Conservation (phyloP, 2,329 filamentous ascomycete species). For the Rhynchosporium secalis region DNA sequence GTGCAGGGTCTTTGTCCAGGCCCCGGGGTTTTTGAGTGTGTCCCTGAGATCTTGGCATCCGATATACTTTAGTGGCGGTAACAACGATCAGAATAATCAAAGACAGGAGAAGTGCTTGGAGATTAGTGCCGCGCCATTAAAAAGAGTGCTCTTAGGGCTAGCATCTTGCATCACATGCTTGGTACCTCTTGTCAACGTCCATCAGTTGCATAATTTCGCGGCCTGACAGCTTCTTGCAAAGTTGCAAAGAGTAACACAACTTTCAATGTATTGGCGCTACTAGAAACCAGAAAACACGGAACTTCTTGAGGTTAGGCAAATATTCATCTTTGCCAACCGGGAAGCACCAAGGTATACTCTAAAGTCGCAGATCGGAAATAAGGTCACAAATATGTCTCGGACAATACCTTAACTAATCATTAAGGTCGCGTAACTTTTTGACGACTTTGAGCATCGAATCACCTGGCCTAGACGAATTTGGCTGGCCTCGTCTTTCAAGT, state of each 20-base stretch:
- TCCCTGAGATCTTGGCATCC: slow-evolving; percentile 1
- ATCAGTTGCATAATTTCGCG: background rate
- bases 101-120: too few relatives aligned
- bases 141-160: background rate
- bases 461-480: background rate
- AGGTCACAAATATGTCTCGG: too few relatives aligned
- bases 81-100: background rate
- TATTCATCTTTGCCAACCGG: too few relatives aligned
- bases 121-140: background rate
- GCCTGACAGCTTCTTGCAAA: background rate
- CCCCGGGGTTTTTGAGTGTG: background rate
- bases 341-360: too few relatives aligned
- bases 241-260: background rate
- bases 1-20: background rate
- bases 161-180: background rate
- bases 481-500: background rate
- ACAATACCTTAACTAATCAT: too few relatives aligned
- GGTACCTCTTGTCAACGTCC: background rate
- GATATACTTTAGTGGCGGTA: background rate
- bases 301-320: background rate
- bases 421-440: too few relatives aligned
- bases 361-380: too few relatives aligned
- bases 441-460: too few relatives aligned
- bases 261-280: too few relatives aligned
- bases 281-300: background rate